Conservation (phyloP, 208 protist species). For the Leishmania martiniquensis region DNA sequence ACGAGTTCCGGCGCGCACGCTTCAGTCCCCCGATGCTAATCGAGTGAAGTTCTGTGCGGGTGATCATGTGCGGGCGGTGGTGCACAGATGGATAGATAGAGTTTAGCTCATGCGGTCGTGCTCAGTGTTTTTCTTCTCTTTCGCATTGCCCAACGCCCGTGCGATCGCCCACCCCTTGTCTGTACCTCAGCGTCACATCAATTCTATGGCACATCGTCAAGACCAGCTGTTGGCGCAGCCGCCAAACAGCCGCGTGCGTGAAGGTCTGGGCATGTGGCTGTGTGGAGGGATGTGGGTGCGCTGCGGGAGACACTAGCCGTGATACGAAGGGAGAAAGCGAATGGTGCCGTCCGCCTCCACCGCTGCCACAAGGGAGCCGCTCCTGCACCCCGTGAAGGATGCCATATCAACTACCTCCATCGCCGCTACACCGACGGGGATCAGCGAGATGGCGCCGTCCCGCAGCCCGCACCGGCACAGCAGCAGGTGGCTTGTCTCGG, state of each 20-base stretch:
- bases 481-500: slow-evolving; percentile 79
- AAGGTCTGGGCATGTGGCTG: not conserved
- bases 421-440: slow-evolving; percentile 70
- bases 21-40: not conserved
- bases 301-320: slow-evolving; percentile 28
- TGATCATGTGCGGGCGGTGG: not conserved
- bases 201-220: not conserved
- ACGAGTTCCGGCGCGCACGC: not conserved
- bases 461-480: slow-evolving; percentile 65
- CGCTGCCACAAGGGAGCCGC: slow-evolving; percentile 68
- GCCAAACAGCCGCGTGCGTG: not conserved
- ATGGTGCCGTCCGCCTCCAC: slow-evolving; percentile 66
- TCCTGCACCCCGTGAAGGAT: slow-evolving; percentile 52
- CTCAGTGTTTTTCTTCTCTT: no score
- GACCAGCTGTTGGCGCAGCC: not conserved
- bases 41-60: not conserved
- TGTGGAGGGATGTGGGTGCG: not conserved
- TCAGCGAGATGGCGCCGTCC: slow-evolving; percentile 42
- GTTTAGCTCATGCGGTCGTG: no score
- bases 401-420: slow-evolving; percentile 47
- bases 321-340: slow-evolving; percentile 72
- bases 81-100: not conserved
- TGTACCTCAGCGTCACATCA: not conserved
- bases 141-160: not conserved
- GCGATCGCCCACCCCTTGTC: not conserved